These are phyloP conservation scores for Pyracantha coccinea DNA, from an alignment of 331 rosid species.

Conservation along the genomic window DNA sequence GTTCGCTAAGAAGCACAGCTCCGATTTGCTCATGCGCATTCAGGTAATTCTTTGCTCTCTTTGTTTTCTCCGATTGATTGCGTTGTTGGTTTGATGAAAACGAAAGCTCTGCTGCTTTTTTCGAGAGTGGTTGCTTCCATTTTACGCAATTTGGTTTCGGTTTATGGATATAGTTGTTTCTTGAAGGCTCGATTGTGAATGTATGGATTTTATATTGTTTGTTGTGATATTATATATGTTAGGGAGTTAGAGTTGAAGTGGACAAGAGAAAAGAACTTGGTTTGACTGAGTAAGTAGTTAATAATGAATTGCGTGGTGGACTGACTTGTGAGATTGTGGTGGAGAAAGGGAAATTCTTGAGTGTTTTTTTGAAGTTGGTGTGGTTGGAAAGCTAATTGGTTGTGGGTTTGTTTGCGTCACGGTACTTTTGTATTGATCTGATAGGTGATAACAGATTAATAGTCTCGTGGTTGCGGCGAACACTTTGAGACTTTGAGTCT, in stretches of 20 bases:
- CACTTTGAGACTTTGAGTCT: background rate
- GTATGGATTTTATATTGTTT: background rate
- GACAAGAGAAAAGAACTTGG: background rate
- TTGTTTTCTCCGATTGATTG: background rate
- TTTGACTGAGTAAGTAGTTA: background rate
- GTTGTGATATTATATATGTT: background rate
- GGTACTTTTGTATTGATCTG: background rate
- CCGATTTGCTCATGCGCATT: constrained; percentile 76
- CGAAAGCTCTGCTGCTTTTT: background rate
- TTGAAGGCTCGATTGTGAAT: background rate
- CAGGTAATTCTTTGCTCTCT: constrained; percentile 29
- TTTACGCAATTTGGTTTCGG: background rate
- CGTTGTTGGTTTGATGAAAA: background rate
- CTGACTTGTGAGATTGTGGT: background rate
- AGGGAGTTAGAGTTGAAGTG: too few species aligned
- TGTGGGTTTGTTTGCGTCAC: background rate
- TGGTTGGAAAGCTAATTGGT: background rate
- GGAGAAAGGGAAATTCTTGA: background rate
- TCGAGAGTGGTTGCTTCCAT: background rate
- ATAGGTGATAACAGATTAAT: background rate
- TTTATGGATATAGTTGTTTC: background rate
- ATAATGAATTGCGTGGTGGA: background rate
- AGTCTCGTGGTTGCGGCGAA: background rate
- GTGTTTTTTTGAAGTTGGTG: background rate
- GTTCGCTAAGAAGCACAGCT: constrained; percentile 48